Evolutionary conservation across 495 filamentous ascomycete genomes (phyloP).

Genomic region (Xylaria grammica): DNA sequence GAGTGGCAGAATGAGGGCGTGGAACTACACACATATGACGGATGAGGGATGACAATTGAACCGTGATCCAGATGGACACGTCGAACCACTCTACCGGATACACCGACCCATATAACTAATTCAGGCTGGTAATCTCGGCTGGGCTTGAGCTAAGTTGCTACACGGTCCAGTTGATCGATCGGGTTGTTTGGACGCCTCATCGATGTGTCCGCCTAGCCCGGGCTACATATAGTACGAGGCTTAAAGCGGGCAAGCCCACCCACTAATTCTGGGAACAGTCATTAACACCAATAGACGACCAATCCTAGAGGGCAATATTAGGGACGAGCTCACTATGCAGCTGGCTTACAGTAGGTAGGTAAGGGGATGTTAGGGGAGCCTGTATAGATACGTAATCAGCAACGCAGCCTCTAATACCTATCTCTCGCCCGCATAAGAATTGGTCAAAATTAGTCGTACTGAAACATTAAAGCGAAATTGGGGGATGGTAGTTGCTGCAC

Average conservation of each 20-base stretch:
- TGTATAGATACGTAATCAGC: background rate
- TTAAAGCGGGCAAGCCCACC: background rate
- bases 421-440: background rate
- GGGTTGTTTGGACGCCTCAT: slow-evolving; percentile 11
- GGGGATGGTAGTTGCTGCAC: background rate
- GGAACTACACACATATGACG: slow-evolving; percentile 6
- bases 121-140: slow-evolving; percentile 2
- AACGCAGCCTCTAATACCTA: background rate
- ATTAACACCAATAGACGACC: slow-evolving; percentile 1
- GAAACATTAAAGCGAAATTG: background rate
- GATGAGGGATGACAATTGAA: background rate
- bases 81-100: slow-evolving; percentile 10
- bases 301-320: background rate
- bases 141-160: slow-evolving; percentile 4
- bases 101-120: slow-evolving; percentile 11
- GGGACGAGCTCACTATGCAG: background rate
- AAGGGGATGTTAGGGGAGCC: background rate
- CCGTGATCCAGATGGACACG: background rate
- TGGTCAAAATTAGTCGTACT: too few relatives aligned
- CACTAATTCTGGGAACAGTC: background rate
- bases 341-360: too few relatives aligned
- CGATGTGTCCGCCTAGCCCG: background rate
- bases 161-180: slow-evolving; percentile 3
- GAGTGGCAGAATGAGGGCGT: background rate
- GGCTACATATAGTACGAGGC: background rate